Conservation (phyloP, 208 protist species). For the Leishmania martiniquensis region DNA sequence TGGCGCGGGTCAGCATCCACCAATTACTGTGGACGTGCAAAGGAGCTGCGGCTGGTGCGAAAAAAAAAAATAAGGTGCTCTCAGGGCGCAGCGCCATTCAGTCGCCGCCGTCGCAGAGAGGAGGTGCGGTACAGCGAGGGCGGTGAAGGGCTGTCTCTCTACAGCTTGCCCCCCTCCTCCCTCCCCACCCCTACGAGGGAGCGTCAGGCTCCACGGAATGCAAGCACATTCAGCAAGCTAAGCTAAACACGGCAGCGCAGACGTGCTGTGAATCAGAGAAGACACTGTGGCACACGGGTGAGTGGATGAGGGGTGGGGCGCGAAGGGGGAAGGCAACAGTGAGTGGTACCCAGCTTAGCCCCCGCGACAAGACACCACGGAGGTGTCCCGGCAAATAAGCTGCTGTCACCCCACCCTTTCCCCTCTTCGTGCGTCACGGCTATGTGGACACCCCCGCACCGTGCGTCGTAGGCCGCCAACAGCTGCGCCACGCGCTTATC, state of each 20-base stretch:
- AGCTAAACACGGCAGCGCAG: background rate
- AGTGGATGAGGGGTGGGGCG: background rate
- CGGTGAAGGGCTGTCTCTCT: background rate
- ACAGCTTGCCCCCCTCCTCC: background rate
- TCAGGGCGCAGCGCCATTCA: background rate
- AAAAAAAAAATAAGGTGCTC: background rate
- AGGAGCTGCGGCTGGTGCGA: background rate
- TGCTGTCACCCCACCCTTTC: background rate
- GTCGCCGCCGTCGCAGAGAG: background rate
- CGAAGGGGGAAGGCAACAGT: background rate
- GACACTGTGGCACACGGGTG: background rate
- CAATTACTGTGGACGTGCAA: background rate
- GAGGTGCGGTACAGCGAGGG: background rate
- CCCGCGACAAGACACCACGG: background rate
- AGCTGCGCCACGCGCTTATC: constrained; percentile 30
- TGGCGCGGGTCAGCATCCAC: no score
- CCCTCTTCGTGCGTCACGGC: background rate
- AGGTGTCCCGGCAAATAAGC: background rate
- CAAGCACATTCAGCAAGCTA: background rate
- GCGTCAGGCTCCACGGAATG: background rate
- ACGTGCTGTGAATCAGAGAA: background rate
- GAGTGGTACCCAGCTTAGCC: background rate
- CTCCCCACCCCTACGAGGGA: no score
- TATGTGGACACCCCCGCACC: background rate
- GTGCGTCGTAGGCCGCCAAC: constrained; percentile 22